Evolutionary conservation across 306 rosid genomes (phyloP), one percentile per base, ranked within the genome.

Genomic region (Lupinus albus): DNA sequence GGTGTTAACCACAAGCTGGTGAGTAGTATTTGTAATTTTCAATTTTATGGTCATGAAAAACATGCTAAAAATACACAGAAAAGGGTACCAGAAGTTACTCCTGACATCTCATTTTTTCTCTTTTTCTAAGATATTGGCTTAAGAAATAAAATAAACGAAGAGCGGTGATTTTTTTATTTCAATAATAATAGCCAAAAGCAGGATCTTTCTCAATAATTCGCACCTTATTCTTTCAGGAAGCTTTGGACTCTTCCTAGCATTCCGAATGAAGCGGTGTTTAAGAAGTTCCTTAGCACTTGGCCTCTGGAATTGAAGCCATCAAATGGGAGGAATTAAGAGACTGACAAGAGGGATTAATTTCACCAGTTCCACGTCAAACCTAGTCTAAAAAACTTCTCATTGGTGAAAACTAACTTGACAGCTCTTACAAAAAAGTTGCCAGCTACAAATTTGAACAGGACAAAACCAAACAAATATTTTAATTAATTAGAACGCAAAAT

Each of bases 161-260:
- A 52, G 20, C 2, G 0, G 2, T 3, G 17, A 20, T 41, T 30
- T 25, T 25, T 25, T 25, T 3, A 25, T 25, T 25, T 1, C 8
- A 36, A 36, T 36, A 7, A 7, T 32, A 30, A 48, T 20, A 52
- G 54, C 35, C 45, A 30, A 52, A 64, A 58, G 64, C 38, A 32
- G 70, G 71, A 59, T 52, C 16, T 62, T 61, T 53, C 59, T 72
- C 68, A 74, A 38, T 28, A 25, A 25, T 25, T 61, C 36, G 28
- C 71, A 89, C 99, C 99, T 88, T 81, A 94, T 88, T 90, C 99
- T 90, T 84, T 94, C 99, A 66, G 71, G 59, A 75, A 94, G 97
- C 79, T 89, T 85, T 30, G 89, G 86, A 71, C 88, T 85, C 91
- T 80, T 94, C 90, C 89, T 90, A 35, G 87, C 92, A 79, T 81